Base-by-base conservation (phyloP, 345 rosid species). In the Schrenkiella parvula region DNA sequence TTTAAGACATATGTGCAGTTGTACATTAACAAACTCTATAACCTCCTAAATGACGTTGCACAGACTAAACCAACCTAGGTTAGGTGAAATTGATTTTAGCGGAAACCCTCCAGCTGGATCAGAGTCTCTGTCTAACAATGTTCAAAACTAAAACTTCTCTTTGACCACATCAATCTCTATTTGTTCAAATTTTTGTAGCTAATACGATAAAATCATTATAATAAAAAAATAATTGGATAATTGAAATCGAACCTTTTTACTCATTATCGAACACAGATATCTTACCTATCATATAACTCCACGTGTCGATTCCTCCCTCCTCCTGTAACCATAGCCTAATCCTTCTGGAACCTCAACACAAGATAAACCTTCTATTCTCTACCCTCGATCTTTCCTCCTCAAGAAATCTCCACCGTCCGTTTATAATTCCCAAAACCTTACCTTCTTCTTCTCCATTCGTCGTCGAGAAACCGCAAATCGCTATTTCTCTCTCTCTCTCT, bases 341-440 rank as follows among this genome's bases (percentile, higher is more conserved):
- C 72, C 57, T 65, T 66, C 46, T 29, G 73, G 53, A 67, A 75
- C 38, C 57, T 65, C 31, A 25, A 31, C 62, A 37, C 57, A 29
- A 71, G 80, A 77, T 77, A 77, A 64, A 70, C 76, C 80, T 70
- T 71, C n/a, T 5, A 56, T 31, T 64, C 41, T 77, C 56, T 6
- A 34, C 74, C 79, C 57, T 75, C 11, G 8, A 68, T 68, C 72
- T 26, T 18, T 6, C 29, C 41, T 38, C 62, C 4, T 19, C 50
- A 4, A 9, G 14, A 54, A 5, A 41, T 68, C 63, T 68, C 31
- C 18, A 4, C 68, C 55, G 55, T 64, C 19, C 55, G 4, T 60
- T 29, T 4, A 15, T 29, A 1, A n/a, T 39, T 44, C 67, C 42
- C 62, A 41, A 63, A 65, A 71, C 76, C 77, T 71, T 66, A 71